Base-by-base conservation (phyloP, 78 protist species). In the Planoprotostelium fungivorum region DNA sequence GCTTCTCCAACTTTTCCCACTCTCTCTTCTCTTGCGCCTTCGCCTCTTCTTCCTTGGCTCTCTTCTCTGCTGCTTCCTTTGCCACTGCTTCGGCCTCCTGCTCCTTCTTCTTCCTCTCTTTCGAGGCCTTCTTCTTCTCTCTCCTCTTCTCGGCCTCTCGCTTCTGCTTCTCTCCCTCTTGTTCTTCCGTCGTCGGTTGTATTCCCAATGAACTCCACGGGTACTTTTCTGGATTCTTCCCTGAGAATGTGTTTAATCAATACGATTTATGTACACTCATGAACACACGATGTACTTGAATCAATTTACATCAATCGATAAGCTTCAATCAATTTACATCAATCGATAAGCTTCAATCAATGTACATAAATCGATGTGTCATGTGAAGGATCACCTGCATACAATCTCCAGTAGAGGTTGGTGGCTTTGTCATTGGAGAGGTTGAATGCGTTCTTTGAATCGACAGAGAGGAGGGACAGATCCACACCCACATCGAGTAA, bases 51-150 rank as follows among this genome's bases (percentile, higher is more conserved):
- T 38, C 85, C 1, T 36, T 25, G 0, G 1, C 28, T 34, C 16
- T 1, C 29, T 28, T 38, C 31, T 28, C 85, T 23, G 89, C 91
- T 39, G 86, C 37, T 38, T 35, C 73, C 88, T 92, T 86, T 28
- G 0, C 38, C 51, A 38, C 34, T 16, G 34, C 87, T 35, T 88
- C 91, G 0, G 31, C 36, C 31, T 28, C 83, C 31, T 88, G 86
- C 84, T 88, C 86, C 34, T 37, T 29, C 87, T 88, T 92, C 10
- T 92, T 91, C n/a, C 84, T 88, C 35, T 92, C 94, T 63, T 87
- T 88, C 83, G 86, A 89, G 36, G 36, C 38, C 36, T 88, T 37
- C 31, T 63, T 88, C 36, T 92, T 88, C 38, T 39, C 85, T 28
- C 84, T 85, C 84, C 39, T 88, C 84, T 88, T 88, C 73, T 51